Evolutionary conservation across 192 early-diverging fungal genomes (phyloP), one percentile per base, ranked within the genome.

Genomic region (Gaertneriomyces sp.): DNA sequence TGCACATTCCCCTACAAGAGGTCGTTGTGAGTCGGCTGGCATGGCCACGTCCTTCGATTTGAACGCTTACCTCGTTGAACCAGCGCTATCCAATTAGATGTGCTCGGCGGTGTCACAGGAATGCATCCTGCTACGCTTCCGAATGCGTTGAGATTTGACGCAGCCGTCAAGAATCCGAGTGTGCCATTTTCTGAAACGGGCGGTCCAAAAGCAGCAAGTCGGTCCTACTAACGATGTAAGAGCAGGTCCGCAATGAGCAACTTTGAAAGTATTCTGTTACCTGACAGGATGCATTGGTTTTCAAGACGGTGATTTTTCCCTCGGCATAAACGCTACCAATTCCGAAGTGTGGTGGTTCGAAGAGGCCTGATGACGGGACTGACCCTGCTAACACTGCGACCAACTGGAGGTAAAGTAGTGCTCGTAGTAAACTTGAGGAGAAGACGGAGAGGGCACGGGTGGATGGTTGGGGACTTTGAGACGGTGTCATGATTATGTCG

Each of bases 121-220:
- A 33, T 38, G 53, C 69, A 66, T 55, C 70, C 93, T 91, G 11
- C 87, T 38, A 60, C 43, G 11, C 51, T 14, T 25, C 89, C 33
- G 80, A 75, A 42, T 77, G 63, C 58, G 89, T 85, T 7, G 61
- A 59, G 66, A n/a, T 72, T 64, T 11, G 76, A 77, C 40, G 85
- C 61, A 41, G 87, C 61, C 20, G 92, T 63, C 71, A 95, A 76
- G 53, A 73, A 69, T 11, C 92, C 89, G 20, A 79, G 60, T n/a
- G 90, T 73, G 9, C 89, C 90, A 44, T 90, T 81, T 58, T 87
- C 85, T 45, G 85, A 72, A 47, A 93, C 75, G 42, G 81, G 83
- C 53, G 93, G 90, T 8, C 91, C 93, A 79, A 95, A 95, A 33
- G 91, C 90, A 17, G 93, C 93, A n/a, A 81, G 80, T 40, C 89